A percentile compares a stretch with the other conserved stretches of the same genome.
Conservation (phyloP, 257 asterid species). For the Coffea canephora region DNA sequence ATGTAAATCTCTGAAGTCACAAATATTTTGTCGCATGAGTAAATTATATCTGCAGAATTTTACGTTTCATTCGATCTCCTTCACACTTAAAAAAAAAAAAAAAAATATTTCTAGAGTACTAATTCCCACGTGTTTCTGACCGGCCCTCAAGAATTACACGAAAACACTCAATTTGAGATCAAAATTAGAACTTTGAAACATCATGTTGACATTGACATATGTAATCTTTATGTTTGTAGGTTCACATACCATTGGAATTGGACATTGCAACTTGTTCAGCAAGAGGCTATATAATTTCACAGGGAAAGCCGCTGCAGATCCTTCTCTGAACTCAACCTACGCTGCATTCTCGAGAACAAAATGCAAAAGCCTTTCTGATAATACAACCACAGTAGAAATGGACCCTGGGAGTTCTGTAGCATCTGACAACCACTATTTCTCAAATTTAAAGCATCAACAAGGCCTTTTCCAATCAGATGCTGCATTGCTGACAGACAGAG, state of each 20-base stretch:
- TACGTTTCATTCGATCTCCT: too few relatives aligned
- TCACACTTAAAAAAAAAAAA: too few relatives aligned
- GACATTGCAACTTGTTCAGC: conserved; percentile 22
- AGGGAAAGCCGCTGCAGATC: conserved; percentile 24
- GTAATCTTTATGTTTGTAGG: not conserved
- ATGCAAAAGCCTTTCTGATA: conserved; percentile 31
- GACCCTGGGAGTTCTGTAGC: conserved; percentile 40
- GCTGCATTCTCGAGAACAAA: conserved; percentile 11
- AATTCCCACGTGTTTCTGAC: too few relatives aligned
- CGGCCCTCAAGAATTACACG: too few relatives aligned
- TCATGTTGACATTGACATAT: too few relatives aligned
- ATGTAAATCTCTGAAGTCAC: too few relatives aligned
- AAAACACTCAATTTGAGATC: too few relatives aligned
- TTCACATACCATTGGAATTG: conserved; percentile 25
- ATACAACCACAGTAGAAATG: conserved; percentile 38
- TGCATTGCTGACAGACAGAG: conserved; percentile 35
- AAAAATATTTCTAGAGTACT: too few relatives aligned
- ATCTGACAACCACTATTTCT: conserved; percentile 39
- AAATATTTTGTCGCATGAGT: too few relatives aligned
- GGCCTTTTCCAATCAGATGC: conserved; percentile 59
- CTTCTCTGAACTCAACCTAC: conserved; percentile 19
- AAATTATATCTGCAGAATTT: too few relatives aligned
- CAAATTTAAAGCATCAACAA: conserved; percentile 22
- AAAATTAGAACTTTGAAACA: too few relatives aligned
- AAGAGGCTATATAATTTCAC: conserved; percentile 28